Percentiles rank a stretch among this genome's conserved stretches.
phyloP scores from a whole-genome alignment of 1,139 yeast species.

The Ogataea hybrid region DNA sequence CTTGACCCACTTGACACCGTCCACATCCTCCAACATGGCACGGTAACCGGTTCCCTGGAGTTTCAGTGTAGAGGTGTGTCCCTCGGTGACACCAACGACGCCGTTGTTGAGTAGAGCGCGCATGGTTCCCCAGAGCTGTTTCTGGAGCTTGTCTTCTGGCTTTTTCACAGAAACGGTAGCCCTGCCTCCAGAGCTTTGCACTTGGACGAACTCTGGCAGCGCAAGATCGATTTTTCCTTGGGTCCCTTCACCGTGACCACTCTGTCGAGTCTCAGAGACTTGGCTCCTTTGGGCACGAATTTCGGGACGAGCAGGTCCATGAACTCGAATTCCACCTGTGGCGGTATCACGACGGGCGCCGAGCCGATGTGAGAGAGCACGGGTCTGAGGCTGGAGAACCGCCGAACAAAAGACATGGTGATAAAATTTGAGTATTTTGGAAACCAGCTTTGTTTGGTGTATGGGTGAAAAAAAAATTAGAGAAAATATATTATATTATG shows the following conservation, averaged over 20 bases:
- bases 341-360: constrained; percentile 54
- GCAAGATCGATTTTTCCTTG: constrained; percentile 56
- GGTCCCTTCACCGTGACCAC: constrained; percentile 78
- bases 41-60: constrained; percentile 98
- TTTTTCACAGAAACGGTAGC: constrained; percentile 57
- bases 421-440: constrained; percentile 1
- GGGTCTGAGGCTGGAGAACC: constrained; percentile 33
- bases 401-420: constrained; percentile 21
- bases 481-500: constrained; percentile 42
- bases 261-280: constrained; percentile 56
- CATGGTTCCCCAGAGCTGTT: constrained; percentile 94
- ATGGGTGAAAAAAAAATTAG: constrained; percentile 6
- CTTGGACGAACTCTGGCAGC: constrained; percentile 68
- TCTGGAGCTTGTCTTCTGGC: constrained; percentile 62
- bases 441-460: constrained; percentile 1
- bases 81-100: constrained; percentile 86
- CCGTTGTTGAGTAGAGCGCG: constrained; percentile 77
- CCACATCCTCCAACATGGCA: constrained; percentile 61
- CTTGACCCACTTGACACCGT: constrained; percentile 60
- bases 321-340: constrained; percentile 44
- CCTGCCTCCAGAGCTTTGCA: constrained; percentile 38
- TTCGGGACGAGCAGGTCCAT: constrained; percentile 40
- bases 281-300: constrained; percentile 67
- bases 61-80: constrained; percentile 82
- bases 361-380: constrained; percentile 57